Base-by-base conservation (phyloP, 2,329 filamentous ascomycete species). In the Ophiostoma tasmaniense region DNA sequence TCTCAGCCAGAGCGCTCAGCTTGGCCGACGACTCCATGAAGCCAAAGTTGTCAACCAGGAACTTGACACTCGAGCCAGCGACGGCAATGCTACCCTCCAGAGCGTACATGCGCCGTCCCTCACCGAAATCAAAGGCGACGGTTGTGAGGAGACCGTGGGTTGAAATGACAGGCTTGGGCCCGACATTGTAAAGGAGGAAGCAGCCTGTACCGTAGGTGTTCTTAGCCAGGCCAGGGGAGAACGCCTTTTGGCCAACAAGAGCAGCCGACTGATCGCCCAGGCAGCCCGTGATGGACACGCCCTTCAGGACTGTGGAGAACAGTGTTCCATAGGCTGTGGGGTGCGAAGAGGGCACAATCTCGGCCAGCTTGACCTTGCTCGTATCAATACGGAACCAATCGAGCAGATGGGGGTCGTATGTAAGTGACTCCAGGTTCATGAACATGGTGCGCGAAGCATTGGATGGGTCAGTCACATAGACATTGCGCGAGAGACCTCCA, bases 361-460 rank as follows among this genome's bases (percentile, higher is more conserved):
- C 87, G 20, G 93, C 92, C 11, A 97, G 82, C 66, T 85, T 82
- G 59, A 96, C 80, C 78, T 94, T 95, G 68, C 81, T 83, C 61
- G 75, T 77, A 75, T 87, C 84, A 71, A 96, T 84, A 52, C 85
- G 86, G 79, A 96, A 96, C 81, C 96, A 96, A 39, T 87, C 81
- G 37, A 96, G 81, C 33, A 96, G 84, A 50, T 84, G 83, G 68
- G 92, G 87, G 76, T 94, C 91, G 78, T 96, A 97, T 74, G 93
- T 78, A 70, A 93, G 83, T 14, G 89, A 93, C 74, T 88, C 84
- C 68, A 97, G 82, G 79, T 96, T 92, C 89, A 96, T 93, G 79
- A 97, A 95, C 92, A 96, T 96, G 71, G 93, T 96, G 76, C 93
- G 84, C 65, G 90, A 94, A 25, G 93, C 93, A 77, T 97, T 97